Evolutionary conservation across 1,284 basidiomycete genomes (phyloP).

Genomic region (Phylloporus sp.): DNA sequence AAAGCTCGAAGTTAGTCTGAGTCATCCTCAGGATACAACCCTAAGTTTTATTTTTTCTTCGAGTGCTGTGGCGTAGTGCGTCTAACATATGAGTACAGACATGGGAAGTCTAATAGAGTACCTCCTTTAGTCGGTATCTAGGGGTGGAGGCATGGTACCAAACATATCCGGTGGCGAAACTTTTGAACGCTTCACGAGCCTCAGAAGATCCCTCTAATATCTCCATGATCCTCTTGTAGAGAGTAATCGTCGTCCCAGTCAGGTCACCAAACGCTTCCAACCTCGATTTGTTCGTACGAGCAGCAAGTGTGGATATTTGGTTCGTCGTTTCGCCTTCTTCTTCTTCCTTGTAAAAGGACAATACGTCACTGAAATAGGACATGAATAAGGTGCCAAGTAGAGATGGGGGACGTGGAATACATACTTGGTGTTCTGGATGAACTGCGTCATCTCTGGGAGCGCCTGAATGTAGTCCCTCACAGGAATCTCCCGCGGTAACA

Average conservation of each 20-base stretch:
- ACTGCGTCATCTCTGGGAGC: conserved; percentile 36
- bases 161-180: conserved; percentile 23
- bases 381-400: neutral
- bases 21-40: too few species aligned
- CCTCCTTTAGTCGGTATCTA: conserved; percentile 26
- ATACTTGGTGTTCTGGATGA: conserved; percentile 40
- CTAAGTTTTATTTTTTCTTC: too few species aligned
- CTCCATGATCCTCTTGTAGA: conserved; percentile 21
- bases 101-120: too few species aligned
- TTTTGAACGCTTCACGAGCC: conserved; percentile 23
- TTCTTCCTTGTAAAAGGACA: conserved; percentile 50
- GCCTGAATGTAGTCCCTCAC: conserved; percentile 39
- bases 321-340: conserved; percentile 38
- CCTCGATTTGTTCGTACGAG: conserved; percentile 26
- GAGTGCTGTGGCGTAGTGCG: too few species aligned
- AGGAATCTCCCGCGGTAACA: conserved; percentile 33
- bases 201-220: conserved; percentile 25
- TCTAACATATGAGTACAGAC: too few species aligned
- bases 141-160: conserved; percentile 24
- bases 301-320: conserved; percentile 36
- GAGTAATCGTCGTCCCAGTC: conserved; percentile 23
- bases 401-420: conserved; percentile 5
- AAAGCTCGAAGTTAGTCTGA: too few species aligned
- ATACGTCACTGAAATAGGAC: conserved; percentile 36
- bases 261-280: conserved; percentile 28